Evolutionary conservation across 352 stramenopile genomes (phyloP).

Genomic region (Phytophthora meadii): DNA sequence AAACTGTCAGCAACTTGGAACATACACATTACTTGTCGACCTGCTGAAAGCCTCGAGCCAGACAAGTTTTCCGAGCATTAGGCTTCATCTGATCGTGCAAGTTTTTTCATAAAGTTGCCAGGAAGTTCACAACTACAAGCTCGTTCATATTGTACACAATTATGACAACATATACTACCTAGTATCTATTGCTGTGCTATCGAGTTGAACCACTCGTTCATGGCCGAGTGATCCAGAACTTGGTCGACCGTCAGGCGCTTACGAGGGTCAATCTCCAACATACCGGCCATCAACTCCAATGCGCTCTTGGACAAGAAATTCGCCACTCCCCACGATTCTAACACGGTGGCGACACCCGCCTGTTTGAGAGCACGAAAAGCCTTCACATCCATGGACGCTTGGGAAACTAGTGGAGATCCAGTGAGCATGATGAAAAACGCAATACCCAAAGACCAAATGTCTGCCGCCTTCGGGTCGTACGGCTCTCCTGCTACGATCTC

Average conservation of each 20-base stretch:
- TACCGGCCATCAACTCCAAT: slow-evolving; percentile 30
- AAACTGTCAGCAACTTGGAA: too few species aligned
- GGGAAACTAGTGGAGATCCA: slow-evolving; percentile 44
- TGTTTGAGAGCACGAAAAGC: slow-evolving; percentile 39
- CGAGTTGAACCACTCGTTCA: slow-evolving; percentile 17
- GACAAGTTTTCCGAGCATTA: too few species aligned
- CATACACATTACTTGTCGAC: too few species aligned
- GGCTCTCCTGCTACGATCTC: slow-evolving; percentile 40
- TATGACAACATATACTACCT: neutral
- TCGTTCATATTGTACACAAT: neutral
- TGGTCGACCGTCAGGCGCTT: slow-evolving; percentile 36
- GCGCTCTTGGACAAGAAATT: slow-evolving; percentile 17
- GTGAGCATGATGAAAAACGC: slow-evolving; percentile 27
- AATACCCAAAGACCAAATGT: slow-evolving; percentile 20
- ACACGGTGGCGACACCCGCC: slow-evolving; percentile 28
- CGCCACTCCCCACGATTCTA: slow-evolving; percentile 42
- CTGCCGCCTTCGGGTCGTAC: slow-evolving; percentile 49
- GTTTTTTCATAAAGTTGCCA: too few species aligned
- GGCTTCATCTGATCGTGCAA: too few species aligned
- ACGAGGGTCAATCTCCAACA: slow-evolving; percentile 36
- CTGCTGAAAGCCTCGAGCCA: too few species aligned
- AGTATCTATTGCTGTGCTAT: slow-evolving; percentile 4
- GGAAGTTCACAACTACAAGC: neutral
- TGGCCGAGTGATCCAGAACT: slow-evolving; percentile 24
- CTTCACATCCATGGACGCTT: slow-evolving; percentile 37